A percentile compares a stretch with the other conserved stretches of the same genome.
phyloP scores from a whole-genome alignment of 495 filamentous ascomycete genomes.

The Penicillium macrosclerotiorum region DNA sequence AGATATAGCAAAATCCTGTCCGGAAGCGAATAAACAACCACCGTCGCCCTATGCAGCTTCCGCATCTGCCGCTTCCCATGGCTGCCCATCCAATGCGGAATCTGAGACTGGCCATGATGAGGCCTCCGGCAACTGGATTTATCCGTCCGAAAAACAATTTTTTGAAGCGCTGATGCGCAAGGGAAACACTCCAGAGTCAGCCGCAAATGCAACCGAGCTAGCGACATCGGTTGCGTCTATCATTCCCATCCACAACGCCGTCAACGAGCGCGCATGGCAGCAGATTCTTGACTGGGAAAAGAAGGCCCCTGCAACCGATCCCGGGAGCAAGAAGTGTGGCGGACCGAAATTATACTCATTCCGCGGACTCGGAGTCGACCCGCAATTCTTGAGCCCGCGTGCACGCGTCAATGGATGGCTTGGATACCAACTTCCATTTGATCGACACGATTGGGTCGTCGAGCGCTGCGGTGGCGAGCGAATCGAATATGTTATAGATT shows the following conservation, averaged over 20 bases:
- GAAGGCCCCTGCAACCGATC: conserved; percentile 49
- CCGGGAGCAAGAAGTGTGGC: conserved; percentile 61
- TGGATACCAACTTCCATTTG: conserved; percentile 89
- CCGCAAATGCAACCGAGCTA: conserved; percentile 38
- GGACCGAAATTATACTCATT: conserved; percentile 86
- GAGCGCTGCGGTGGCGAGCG: conserved; percentile 80
- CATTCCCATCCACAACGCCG: conserved; percentile 97
- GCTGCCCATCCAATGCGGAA: conserved; percentile 65
- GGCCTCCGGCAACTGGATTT: conserved; percentile 84
- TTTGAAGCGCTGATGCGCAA: conserved; percentile 94
- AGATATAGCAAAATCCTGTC: conserved; percentile 27
- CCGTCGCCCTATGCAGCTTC: conserved; percentile 30
- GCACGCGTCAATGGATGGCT: conserved; percentile 77
- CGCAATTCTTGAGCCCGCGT: conserved; percentile 71
- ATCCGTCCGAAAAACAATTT: conserved; percentile 93
- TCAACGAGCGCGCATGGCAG: conserved; percentile 85
- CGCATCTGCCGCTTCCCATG: conserved; percentile 37
- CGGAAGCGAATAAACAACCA: conserved; percentile 25
- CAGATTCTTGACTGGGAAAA: conserved; percentile 85
- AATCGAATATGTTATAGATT: conserved; percentile 96
- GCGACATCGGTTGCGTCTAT: conserved; percentile 80
- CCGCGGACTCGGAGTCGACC: conserved; percentile 61
- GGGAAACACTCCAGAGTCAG: conserved; percentile 44
- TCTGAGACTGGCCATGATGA: conserved; percentile 65
- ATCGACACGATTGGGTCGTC: conserved; percentile 96